Evolutionary conservation across 2,329 filamentous ascomycete genomes (phyloP), one percentile per base, ranked within the genome.

Genomic region (Blumeria hordei): DNA sequence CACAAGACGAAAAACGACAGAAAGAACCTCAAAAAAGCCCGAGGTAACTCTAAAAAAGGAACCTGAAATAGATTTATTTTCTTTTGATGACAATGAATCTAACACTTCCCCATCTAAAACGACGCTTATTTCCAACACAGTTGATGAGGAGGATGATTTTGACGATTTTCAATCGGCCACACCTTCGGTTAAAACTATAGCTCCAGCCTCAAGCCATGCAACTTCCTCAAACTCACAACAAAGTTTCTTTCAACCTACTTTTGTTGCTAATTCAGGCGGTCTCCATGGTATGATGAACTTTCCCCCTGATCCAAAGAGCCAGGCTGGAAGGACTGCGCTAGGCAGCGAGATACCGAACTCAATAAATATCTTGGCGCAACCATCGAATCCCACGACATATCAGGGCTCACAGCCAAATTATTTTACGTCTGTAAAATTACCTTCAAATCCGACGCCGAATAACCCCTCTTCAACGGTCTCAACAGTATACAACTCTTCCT

Each of bases 121-220:
- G 60, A 68, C 59, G 69, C 68, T 69, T 59, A 65, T 69, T 35
- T 18, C 34, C 8, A 5, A 28, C 45, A 63, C 69, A 14, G 71
- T 72, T 44, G 80, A 78, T 54, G 82, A 85, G 58, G 90, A 95
- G 59, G 88, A 94, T 61, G 92, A 95, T 59, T 96, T 96, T 64
- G 92, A 96, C 65, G 92, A 98, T 65, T 96, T 96, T 73, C 87
- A 94, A 68, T 94, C 88, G 18, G 90, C 90, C 12, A 72, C 83
- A 2, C 77, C 82, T 3, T 69, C 74, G 35, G 60, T 69, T 12
- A 62, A 65, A 33, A 69, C 71, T 6, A 68, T 70, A 10, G 58
- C 60, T 21, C 60, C 66, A n/a, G 9, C 11, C 6, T 71, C 70
- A 62, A 74, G 63, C 56, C 76, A 62, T 61, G 74, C 62, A 55